These are phyloP conservation scores for Euphorbia celastroides DNA, from an alignment of 441 rosid species.

Conservation along the genomic window DNA sequence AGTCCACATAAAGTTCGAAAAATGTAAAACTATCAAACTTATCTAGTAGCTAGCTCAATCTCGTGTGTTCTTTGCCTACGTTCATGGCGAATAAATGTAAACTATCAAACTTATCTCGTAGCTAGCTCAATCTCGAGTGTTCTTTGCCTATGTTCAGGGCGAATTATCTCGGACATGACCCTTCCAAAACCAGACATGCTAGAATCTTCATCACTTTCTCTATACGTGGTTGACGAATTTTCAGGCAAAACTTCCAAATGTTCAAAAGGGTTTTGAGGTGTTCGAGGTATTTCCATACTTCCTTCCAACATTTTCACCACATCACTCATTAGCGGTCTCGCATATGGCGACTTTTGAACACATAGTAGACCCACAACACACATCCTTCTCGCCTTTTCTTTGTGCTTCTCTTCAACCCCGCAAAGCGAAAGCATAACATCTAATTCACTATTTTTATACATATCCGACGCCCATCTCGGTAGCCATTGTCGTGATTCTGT, in stretches of 20 bases:
- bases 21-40: not conserved
- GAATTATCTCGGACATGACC: not conserved
- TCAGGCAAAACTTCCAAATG: constrained; percentile 5
- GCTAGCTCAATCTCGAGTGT: constrained; percentile 12
- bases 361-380: constrained; percentile 13
- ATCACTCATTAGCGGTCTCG: constrained; percentile 22
- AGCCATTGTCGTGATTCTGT: constrained; percentile 18
- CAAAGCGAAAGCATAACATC: constrained; percentile 6
- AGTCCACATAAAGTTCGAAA: not conserved
- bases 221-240: not conserved
- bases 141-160: not conserved
- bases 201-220: not conserved
- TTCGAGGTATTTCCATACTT: constrained; percentile 5
- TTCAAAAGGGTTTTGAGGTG: constrained; percentile 18
- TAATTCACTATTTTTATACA: constrained; percentile 14
- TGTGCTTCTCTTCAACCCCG: constrained; percentile 15
- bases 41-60: constrained; percentile 12
- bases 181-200: not conserved
- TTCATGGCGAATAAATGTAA: not conserved
- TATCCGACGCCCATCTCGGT: constrained; percentile 19
- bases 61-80: not conserved
- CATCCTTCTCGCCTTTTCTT: constrained; percentile 13
- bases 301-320: constrained; percentile 27
- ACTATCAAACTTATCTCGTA: not conserved
- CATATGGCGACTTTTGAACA: constrained; percentile 15